These are phyloP conservation scores for Asterophora lycoperdoides DNA, from an alignment of 768 basidiomycete species.

Conservation along the genomic window DNA sequence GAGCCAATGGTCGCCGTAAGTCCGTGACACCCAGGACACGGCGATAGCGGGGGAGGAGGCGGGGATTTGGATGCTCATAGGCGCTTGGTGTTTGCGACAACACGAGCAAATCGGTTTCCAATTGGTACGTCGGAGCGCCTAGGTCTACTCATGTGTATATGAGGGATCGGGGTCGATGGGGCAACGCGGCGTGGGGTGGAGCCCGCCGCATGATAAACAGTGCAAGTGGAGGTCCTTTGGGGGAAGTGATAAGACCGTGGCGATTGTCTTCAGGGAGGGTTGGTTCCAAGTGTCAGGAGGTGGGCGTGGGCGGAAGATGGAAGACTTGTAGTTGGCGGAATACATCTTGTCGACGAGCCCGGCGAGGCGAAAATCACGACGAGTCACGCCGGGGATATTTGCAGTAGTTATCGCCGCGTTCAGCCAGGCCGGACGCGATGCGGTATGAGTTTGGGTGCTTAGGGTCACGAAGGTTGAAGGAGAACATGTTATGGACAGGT, in stretches of 20 bases:
- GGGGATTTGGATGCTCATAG: background rate
- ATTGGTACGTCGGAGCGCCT: too few relatives aligned
- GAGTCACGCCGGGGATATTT: constrained; percentile 39
- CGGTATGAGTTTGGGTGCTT: constrained; percentile 23
- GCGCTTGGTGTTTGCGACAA: constrained; percentile 4
- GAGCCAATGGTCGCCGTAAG: constrained; percentile 17
- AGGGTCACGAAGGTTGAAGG: constrained; percentile 12
- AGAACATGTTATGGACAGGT: constrained; percentile 4
- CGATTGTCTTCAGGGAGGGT: background rate
- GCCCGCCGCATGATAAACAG: constrained; percentile 7
- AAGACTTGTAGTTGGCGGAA: background rate
- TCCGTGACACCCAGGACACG: constrained; percentile 17
- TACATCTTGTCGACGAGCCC: constrained; percentile 32
- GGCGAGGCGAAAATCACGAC: constrained; percentile 49
- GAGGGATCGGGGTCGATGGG: background rate
- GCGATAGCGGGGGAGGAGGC: background rate
- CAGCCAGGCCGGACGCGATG: constrained; percentile 11
- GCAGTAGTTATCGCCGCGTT: background rate
- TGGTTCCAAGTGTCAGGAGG: background rate
- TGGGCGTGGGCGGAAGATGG: too few relatives aligned
- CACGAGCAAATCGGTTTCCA: background rate
- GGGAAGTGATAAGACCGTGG: constrained; percentile 2
- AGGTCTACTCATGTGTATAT: too few relatives aligned
- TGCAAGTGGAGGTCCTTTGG: background rate
- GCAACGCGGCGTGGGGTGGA: background rate